Base-by-base conservation (phyloP, 2,329 filamentous ascomycete genomes). In the Botrytis pseudocinerea region DNA sequence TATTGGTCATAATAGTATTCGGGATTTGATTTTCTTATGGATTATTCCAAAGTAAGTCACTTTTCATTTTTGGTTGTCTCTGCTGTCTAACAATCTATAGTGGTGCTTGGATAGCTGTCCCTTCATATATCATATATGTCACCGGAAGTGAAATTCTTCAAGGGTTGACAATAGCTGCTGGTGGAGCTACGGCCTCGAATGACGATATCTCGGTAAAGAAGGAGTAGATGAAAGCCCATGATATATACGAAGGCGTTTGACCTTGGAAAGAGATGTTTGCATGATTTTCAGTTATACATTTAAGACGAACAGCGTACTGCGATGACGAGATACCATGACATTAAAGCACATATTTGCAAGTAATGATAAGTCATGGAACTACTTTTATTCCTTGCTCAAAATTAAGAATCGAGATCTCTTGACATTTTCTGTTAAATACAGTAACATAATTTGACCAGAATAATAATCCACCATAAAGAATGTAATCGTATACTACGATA, bases 101-200 rank as follows among this genome's bases (percentile, higher is more conserved):
- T 80, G 88, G 88, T 51, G 82, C 87, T 12, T 93, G 91, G 91
- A 82, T 93, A 73, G 77, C 91, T 18, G 84, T 92, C 61, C 90
- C 91, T 1, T 78, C 82, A 0, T 92, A 92, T 77, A 89, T 91
- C 82, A 85, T 86, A 25, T 88, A 90, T 78, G 82, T 87, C 14
- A 87, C 90, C 73, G 88, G 87, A 14, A 80, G 80, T 57, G 90
- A 93, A 78, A 90, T 92, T 57, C 72, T 91, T n/a, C 82, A 87
- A 74, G 88, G 86, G 1, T 83, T 92, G 38, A 85, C 87, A 35
- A 80, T 83, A 60, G 85, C 85, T 46, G 78, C 82, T 72, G 78
- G 78, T 44, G 75, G 71, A 71, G 71, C 76, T 32, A 60, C 54
- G 18, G 54, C 40, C 38, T 75, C 76, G 71, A 74, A 75, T 61